phyloP scores from a whole-genome alignment of 805 yeast species.

The Yarrowia osloensis region DNA sequence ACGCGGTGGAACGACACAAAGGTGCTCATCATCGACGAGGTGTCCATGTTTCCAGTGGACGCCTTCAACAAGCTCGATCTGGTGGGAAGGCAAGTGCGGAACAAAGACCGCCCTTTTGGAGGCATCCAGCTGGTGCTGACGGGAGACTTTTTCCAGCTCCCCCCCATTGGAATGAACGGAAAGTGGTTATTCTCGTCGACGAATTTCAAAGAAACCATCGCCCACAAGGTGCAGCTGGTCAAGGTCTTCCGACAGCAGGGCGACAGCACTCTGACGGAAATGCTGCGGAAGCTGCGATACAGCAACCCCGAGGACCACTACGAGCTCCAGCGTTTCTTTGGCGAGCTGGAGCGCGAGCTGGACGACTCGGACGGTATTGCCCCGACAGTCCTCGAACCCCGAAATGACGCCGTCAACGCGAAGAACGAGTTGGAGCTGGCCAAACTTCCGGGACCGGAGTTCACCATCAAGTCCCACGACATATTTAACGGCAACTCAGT shows the following conservation, averaged over 20 bases:
- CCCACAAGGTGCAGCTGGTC: slow-evolving; percentile 64
- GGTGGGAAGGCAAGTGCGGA: slow-evolving; percentile 61
- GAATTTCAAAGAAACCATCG: slow-evolving; percentile 67
- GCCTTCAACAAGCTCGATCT: slow-evolving; percentile 70
- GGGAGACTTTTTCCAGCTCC: slow-evolving; percentile 94
- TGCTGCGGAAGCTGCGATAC: slow-evolving; percentile 77
- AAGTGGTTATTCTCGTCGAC: slow-evolving; percentile 64
- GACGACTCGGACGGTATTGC: slow-evolving; percentile 71
- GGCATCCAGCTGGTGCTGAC: slow-evolving; percentile 86
- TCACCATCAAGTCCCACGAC: slow-evolving; percentile 29
- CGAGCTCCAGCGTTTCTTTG: slow-evolving; percentile 52
- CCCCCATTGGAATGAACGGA: slow-evolving; percentile 64
- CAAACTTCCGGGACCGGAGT: slow-evolving; percentile 51
- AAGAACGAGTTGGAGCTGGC: slow-evolving; percentile 64
- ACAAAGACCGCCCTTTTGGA: slow-evolving; percentile 75
- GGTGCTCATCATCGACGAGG: slow-evolving; percentile 84
- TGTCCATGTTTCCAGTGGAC: slow-evolving; percentile 86
- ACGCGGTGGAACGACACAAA: slow-evolving; percentile 67
- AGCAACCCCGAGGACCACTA: slow-evolving; percentile 56
- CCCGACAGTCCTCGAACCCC: slow-evolving; percentile 88
- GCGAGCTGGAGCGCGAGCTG: slow-evolving; percentile 53
- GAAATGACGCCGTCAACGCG: slow-evolving; percentile 74
- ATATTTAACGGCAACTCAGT: neutral
- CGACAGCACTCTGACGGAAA: slow-evolving; percentile 68
- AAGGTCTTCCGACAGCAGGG: slow-evolving; percentile 80